Conservation (phyloP, 305 asterid species). For the Fraxinus albicans region DNA sequence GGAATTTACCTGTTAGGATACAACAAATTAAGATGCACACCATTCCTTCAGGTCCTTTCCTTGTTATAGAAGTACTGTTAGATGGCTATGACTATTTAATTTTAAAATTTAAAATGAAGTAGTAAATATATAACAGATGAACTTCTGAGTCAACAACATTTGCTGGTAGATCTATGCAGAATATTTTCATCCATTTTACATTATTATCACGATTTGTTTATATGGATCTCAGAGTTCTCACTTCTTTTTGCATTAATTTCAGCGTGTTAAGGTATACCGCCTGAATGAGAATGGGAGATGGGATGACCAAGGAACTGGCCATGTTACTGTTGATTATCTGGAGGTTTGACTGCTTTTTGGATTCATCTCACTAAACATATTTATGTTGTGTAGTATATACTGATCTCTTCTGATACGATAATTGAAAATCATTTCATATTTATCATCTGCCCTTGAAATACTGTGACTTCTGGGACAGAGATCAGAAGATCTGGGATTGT, state of each 20-base stretch:
- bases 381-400: not conserved
- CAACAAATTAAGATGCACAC: not conserved
- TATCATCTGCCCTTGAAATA: constrained; percentile 23
- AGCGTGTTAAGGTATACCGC: constrained; percentile 97
- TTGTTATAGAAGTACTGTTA: not conserved
- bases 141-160: not conserved
- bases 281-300: constrained; percentile 91
- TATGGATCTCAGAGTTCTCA: constrained; percentile 5
- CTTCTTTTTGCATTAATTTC: constrained; percentile 24
- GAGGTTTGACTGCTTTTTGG: constrained; percentile 51
- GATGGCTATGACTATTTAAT: not conserved
- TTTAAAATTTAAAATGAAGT: not conserved
- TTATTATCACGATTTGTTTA: not conserved
- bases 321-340: constrained; percentile 80
- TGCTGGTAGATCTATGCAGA: constrained; percentile 4
- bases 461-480: constrained; percentile 54
- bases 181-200: not conserved
- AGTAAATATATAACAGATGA: not conserved
- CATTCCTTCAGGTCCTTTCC: not conserved
- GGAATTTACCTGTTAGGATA: not conserved
- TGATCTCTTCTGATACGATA: not conserved
- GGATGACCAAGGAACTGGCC: constrained; percentile 99
- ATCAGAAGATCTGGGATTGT: constrained; percentile 84
- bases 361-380: not conserved
- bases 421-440: not conserved